phyloP scores from a whole-genome alignment of 306 rosid genomes.

The Fragaria iinumae region DNA sequence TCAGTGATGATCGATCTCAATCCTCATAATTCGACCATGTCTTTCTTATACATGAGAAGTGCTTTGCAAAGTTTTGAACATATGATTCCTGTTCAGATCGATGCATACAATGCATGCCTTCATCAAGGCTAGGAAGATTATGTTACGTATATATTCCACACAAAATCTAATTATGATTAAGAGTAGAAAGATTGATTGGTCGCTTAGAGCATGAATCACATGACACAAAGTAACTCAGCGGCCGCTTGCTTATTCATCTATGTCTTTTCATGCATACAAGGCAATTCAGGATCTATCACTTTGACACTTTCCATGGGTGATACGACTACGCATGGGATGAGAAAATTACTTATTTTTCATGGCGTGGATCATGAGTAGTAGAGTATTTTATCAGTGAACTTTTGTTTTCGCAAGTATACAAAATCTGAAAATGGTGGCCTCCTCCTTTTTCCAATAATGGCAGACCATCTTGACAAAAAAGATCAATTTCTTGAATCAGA shows the following conservation, averaged over 20 bases:
- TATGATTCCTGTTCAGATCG: background rate
- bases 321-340: slow-evolving; percentile 16
- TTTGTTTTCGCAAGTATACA: slow-evolving; percentile 13
- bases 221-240: background rate
- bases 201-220: background rate
- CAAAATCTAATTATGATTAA: background rate
- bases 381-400: slow-evolving; percentile 2
- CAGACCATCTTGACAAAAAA: slow-evolving; percentile 26
- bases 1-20: background rate
- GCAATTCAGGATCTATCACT: background rate
- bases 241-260: background rate
- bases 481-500: background rate
- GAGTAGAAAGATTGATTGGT: background rate
- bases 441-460: slow-evolving; percentile 26
- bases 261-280: slow-evolving; percentile 9
- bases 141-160: background rate
- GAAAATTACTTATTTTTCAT: slow-evolving; percentile 7
- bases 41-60: background rate
- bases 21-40: background rate
- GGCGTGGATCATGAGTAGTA: slow-evolving; percentile 23
- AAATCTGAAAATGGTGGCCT: slow-evolving; percentile 3
- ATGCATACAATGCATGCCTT: background rate
- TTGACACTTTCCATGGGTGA: slow-evolving; percentile 20
- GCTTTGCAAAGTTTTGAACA: background rate
- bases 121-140: background rate